Conservation (phyloP, 163 green algal genomes). For the Picocystis sp. region DNA sequence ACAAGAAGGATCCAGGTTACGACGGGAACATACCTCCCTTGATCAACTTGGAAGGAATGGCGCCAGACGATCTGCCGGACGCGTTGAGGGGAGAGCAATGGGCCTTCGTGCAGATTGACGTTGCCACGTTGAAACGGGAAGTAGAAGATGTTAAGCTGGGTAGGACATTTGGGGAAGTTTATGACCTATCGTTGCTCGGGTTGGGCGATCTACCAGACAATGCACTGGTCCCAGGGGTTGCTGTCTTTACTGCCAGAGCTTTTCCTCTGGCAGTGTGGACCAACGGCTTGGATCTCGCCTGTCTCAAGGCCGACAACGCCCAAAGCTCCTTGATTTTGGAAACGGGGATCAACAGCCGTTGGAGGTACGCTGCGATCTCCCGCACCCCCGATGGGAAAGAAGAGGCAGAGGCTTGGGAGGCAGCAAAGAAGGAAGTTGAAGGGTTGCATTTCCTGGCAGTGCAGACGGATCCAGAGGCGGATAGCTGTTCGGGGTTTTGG, state of each 20-base stretch:
- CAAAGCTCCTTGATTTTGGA: conserved; percentile 67
- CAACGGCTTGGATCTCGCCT: conserved; percentile 65
- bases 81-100: conserved; percentile 83
- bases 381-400: conserved; percentile 7
- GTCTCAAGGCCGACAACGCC: conserved; percentile 40
- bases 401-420: conserved; percentile 17
- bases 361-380: conserved; percentile 21
- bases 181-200: not conserved
- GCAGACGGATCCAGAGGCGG: conserved; percentile 63
- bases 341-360: conserved; percentile 63
- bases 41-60: conserved; percentile 63
- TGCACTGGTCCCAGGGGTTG: conserved; percentile 57
- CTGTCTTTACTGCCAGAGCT: conserved; percentile 68
- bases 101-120: conserved; percentile 89
- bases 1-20: conserved; percentile 70
- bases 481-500: conserved; percentile 69
- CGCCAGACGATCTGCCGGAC: conserved; percentile 74
- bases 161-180: too few species aligned
- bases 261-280: conserved; percentile 79
- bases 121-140: conserved; percentile 54
- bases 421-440: conserved; percentile 11
- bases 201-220: conserved; percentile 30
- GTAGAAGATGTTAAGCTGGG: conserved; percentile 20
- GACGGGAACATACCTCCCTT: conserved; percentile 49
- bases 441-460: conserved; percentile 83